phyloP scores from a whole-genome alignment of 1,139 yeast species.

The Candida albicans region DNA sequence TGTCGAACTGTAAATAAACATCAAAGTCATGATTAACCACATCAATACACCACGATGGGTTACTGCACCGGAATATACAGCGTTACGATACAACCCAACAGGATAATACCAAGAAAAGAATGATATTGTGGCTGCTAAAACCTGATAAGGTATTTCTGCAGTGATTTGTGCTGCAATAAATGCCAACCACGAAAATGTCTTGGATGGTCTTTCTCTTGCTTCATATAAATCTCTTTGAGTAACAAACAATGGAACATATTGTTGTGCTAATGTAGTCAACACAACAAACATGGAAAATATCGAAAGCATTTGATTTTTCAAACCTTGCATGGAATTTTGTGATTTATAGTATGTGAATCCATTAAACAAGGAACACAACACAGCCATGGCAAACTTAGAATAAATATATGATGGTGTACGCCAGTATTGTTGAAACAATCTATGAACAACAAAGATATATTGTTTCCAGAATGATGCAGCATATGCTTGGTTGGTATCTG shows the following conservation, averaged over 20 bases:
- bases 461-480: constrained; percentile 25
- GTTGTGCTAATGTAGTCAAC: constrained; percentile 55
- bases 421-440: constrained; percentile 41
- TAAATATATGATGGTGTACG: constrained; percentile 43
- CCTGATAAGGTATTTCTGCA: constrained; percentile 77
- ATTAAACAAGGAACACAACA: constrained; percentile 43
- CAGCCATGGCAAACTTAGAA: constrained; percentile 39
- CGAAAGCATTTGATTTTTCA: constrained; percentile 51
- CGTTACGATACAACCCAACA: constrained; percentile 64
- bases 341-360: constrained; percentile 47
- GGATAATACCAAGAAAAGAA: constrained; percentile 77
- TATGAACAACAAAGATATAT: constrained; percentile 21
- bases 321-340: constrained; percentile 36
- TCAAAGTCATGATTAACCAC: constrained; percentile 44
- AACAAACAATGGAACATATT: constrained; percentile 37
- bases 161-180: constrained; percentile 61
- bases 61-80: constrained; percentile 30
- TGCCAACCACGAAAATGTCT: constrained; percentile 29
- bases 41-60: constrained; percentile 41
- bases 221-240: constrained; percentile 38
- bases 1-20: constrained; percentile 36
- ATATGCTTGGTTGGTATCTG: constrained; percentile 21
- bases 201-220: constrained; percentile 37
- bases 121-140: constrained; percentile 60
- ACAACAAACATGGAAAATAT: constrained; percentile 53